These are phyloP conservation scores for Chaetomium fimeti DNA, from an alignment of 495 filamentous ascomycete species.

Conservation along the genomic window DNA sequence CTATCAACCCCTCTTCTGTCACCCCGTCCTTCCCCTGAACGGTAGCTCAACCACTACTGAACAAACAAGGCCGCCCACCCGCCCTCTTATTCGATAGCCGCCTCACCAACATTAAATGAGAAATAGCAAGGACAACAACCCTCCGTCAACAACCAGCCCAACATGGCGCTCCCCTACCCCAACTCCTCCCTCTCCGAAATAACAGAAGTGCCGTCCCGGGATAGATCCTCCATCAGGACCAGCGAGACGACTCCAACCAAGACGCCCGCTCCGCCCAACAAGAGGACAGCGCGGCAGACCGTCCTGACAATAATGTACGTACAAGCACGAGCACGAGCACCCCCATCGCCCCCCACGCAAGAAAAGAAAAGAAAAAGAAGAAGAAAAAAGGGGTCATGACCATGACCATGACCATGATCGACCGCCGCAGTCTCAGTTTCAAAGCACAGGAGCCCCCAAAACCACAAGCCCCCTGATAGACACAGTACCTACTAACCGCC, in stretches of 20 bases:
- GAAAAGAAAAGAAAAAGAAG: no score
- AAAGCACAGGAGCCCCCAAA: no score
- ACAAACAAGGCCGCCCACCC: not conserved
- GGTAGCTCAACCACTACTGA: not conserved
- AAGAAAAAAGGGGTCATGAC: no score
- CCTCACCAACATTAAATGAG: not conserved
- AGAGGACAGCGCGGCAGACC: conserved; percentile 21
- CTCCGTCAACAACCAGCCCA: not conserved
- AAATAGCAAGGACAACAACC: not conserved
- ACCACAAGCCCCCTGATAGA: no score
- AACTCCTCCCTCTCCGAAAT: conserved; percentile 34
- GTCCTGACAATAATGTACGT: conserved; percentile 31
- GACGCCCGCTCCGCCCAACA: not conserved
- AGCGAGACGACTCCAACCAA: conserved; percentile 17
- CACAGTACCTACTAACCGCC: no score
- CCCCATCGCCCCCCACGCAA: no score
- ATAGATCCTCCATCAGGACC: not conserved
- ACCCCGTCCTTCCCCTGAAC: not conserved
- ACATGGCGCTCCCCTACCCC: conserved; percentile 33
- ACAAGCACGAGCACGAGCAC: not conserved
- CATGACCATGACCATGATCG: no score
- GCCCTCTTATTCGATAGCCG: not conserved
- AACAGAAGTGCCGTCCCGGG: conserved; percentile 14
- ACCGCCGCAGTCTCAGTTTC: no score
- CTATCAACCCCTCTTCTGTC: not conserved